Conservation (phyloP, 2,329 filamentous ascomycete genomes). For the Arthrinium phaeospermum region DNA sequence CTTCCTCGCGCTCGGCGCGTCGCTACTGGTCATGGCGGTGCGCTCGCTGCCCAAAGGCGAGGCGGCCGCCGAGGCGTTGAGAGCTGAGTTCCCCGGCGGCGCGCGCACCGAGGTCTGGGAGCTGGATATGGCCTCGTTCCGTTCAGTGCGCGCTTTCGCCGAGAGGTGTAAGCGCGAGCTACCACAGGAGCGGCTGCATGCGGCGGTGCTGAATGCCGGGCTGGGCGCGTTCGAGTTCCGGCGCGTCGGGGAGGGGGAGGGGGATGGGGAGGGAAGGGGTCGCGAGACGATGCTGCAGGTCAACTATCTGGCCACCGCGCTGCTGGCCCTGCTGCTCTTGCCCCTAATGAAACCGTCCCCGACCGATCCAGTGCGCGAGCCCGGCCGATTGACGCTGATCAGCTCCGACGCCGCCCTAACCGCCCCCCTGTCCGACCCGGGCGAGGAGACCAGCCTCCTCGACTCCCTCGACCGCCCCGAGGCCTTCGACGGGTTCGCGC, state of each 20-base stretch:
- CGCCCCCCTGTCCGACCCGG: not conserved
- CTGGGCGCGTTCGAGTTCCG: slow-evolving; percentile 31
- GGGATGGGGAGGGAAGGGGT: slow-evolving; percentile 30
- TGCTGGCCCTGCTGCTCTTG: slow-evolving; percentile 52
- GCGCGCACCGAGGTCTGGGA: slow-evolving; percentile 45
- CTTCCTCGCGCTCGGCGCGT: slow-evolving; percentile 38
- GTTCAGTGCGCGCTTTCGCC: slow-evolving; percentile 45
- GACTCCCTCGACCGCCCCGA: slow-evolving; percentile 17
- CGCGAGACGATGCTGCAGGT: slow-evolving; percentile 53
- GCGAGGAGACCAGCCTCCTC: slow-evolving; percentile 21
- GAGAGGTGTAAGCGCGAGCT: slow-evolving; percentile 35
- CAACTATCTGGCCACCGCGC: slow-evolving; percentile 56
- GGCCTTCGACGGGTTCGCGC: slow-evolving; percentile 25
- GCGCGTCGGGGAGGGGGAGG: slow-evolving; percentile 20
- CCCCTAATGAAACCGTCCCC: slow-evolving; percentile 40
- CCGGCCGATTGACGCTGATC: slow-evolving; percentile 29
- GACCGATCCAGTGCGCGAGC: not conserved
- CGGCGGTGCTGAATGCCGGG: slow-evolving; percentile 43
- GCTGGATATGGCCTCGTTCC: slow-evolving; percentile 46
- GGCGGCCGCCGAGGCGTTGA: slow-evolving; percentile 27
- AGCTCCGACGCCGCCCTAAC: slow-evolving; percentile 30
- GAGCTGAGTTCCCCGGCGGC: slow-evolving; percentile 27
- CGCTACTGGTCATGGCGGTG: slow-evolving; percentile 42
- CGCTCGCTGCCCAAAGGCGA: slow-evolving; percentile 36
- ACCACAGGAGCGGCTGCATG: slow-evolving; percentile 39